phyloP scores from a whole-genome alignment of 495 filamentous ascomycete species.

The Xylaria intraflava region DNA sequence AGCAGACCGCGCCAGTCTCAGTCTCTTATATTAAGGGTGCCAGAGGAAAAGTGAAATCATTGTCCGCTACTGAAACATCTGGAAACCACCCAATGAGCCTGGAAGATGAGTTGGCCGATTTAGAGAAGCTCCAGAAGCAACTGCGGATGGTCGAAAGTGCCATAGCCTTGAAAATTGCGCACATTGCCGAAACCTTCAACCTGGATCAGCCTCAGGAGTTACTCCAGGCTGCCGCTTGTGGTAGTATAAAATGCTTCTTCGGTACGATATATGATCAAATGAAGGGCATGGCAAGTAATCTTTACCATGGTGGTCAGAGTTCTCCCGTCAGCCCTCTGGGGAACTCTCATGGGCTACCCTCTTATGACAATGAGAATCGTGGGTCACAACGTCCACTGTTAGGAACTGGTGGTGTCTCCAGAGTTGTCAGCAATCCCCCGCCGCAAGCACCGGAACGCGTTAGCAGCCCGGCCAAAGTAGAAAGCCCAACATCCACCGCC shows the following conservation, averaged over 20 bases:
- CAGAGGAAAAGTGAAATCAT: slow-evolving; percentile 9
- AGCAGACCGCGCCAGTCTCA: slow-evolving; percentile 34
- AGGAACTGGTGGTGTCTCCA: slow-evolving; percentile 3
- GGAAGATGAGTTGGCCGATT: slow-evolving; percentile 26
- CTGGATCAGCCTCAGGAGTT: slow-evolving; percentile 9
- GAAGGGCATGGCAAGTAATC: slow-evolving; percentile 17
- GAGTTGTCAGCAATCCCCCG: neutral
- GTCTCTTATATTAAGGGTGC: slow-evolving; percentile 34
- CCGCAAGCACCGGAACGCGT: neutral
- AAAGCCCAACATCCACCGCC: neutral
- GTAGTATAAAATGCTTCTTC: slow-evolving; percentile 24
- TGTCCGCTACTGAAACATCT: slow-evolving; percentile 3
- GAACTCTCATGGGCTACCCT: slow-evolving; percentile 11
- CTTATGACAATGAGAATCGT: neutral
- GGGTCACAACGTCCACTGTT: slow-evolving; percentile 9
- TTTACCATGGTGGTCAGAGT: slow-evolving; percentile 15
- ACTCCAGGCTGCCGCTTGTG: slow-evolving; percentile 19
- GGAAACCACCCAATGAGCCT: slow-evolving; percentile 13
- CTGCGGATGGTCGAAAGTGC: slow-evolving; percentile 23
- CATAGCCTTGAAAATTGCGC: slow-evolving; percentile 23
- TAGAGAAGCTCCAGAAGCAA: slow-evolving; percentile 28
- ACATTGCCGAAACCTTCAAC: slow-evolving; percentile 23
- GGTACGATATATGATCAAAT: slow-evolving; percentile 19
- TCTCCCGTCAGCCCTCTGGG: slow-evolving; percentile 9
- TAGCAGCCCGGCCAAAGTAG: neutral